Conservation (phyloP, 768 basidiomycete species). For the Naganishia antarctica region DNA sequence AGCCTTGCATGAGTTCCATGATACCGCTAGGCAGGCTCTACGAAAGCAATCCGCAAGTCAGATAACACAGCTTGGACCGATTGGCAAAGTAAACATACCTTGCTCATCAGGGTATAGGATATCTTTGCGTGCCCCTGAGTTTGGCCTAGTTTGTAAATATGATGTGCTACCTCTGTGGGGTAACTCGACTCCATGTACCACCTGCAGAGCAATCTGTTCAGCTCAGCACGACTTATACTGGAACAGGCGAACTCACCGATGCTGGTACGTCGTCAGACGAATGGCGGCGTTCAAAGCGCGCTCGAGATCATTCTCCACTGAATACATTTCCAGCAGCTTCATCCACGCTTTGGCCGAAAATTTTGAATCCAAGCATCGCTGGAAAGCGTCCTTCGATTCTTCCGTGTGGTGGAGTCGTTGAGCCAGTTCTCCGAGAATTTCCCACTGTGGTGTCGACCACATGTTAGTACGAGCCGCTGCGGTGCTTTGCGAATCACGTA, state of each 20-base stretch:
- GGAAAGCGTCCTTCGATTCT: constrained; percentile 96
- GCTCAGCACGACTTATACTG: neutral
- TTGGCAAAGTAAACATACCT: constrained; percentile 56
- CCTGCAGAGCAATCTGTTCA: constrained; percentile 23
- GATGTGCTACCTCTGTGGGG: constrained; percentile 81
- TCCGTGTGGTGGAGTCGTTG: constrained; percentile 92
- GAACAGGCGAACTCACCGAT: constrained; percentile 44
- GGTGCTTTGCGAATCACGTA: constrained; percentile 13
- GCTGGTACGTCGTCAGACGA: constrained; percentile 84
- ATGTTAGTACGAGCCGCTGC: neutral
- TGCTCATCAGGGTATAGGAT: constrained; percentile 82
- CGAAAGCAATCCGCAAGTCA: neutral
- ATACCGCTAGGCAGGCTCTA: constrained; percentile 72
- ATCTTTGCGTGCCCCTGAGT: constrained; percentile 93
- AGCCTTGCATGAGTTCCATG: constrained; percentile 86
- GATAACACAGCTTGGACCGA: neutral
- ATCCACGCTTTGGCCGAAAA: constrained; percentile 91
- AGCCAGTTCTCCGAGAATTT: constrained; percentile 92
- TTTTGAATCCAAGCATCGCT: constrained; percentile 80
- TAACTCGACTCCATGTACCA: constrained; percentile 58
- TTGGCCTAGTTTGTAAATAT: constrained; percentile 88
- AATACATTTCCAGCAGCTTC: constrained; percentile 89
- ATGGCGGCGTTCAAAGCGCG: constrained; percentile 86
- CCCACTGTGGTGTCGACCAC: constrained; percentile 59
- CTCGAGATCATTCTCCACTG: constrained; percentile 92